Evolutionary conservation across 2,329 filamentous ascomycete species (phyloP), one percentile per base, ranked within the genome.

Genomic region (Pyrenophora graminea): DNA sequence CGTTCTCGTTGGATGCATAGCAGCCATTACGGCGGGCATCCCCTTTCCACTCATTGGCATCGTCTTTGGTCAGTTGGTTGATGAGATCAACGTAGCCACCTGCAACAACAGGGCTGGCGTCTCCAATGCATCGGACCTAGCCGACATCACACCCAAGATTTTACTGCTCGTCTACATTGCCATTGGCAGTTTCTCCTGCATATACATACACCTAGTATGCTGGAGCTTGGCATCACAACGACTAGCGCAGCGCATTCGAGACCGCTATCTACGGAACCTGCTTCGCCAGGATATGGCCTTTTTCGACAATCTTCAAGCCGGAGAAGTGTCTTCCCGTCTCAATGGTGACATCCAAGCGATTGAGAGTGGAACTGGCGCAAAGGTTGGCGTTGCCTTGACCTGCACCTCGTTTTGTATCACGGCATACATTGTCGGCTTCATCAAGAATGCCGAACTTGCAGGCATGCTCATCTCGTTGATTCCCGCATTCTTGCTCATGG

Each of bases 321-420:
- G 85, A 13, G 83, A 88, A 66, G 81, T 88, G 10, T 80, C 83
- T 1, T 82, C 83, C 7, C 78, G 86, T 15, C 79, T 90, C 37
- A 85, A 85, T 63, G 78, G 79, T 46, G 86, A 89, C 61, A 85
- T 89, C 30, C 81, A 85, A 51, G 81, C 82, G 1, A 83, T 90
- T 44, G 86, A 87, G 62, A 80, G 81, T 0, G 87, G 87, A 12
- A 88, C 86, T 0, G 85, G 83, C 1, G 87, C 89, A 69, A 90
- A 90, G 67, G 85, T 88, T 13, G 86, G 86, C 44, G 82, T 88
- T 30, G 80, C 82, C 57, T 76, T 89, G 4, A 79, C 81, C 19
- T 85, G 80, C 43, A 69, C 82, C 8, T 83, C 84, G 2, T 89
- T 88, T 68, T 89, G 89, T 63, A 66, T 88, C 45, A 84, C 86